Conservation (phyloP, 495 filamentous ascomycete species). For the Apodospora peruviana region DNA sequence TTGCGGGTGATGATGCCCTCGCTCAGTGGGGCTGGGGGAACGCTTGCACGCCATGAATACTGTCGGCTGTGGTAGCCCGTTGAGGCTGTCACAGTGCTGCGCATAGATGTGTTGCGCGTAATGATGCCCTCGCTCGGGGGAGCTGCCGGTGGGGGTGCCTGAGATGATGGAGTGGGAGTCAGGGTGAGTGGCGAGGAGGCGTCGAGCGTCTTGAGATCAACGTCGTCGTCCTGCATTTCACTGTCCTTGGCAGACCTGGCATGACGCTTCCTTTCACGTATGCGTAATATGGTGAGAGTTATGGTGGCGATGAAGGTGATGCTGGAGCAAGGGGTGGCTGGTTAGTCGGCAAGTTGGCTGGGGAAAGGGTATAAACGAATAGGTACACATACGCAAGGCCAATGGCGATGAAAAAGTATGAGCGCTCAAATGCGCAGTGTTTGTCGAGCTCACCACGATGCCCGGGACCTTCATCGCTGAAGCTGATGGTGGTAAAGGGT, state of each 20-base stretch:
- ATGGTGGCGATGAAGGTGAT: conserved; percentile 35
- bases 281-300: conserved; percentile 21
- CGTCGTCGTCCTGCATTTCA: conserved; percentile 19
- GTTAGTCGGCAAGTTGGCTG: background rate
- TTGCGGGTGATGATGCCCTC: conserved; percentile 28
- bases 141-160: background rate
- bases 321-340: conserved; percentile 13
- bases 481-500: conserved; percentile 21
- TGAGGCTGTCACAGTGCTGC: conserved; percentile 21
- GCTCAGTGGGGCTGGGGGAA: conserved; percentile 15
- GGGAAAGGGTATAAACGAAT: background rate
- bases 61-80: background rate
- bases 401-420: conserved; percentile 27
- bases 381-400: conserved; percentile 25
- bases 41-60: background rate
- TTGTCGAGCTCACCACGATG: conserved; percentile 25
- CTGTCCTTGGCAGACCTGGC: conserved; percentile 16
- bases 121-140: conserved; percentile 28
- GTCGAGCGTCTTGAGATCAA: conserved; percentile 17
- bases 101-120: conserved; percentile 26
- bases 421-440: conserved; percentile 29
- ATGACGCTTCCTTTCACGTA: conserved; percentile 24
- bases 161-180: background rate
- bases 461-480: conserved; percentile 16
- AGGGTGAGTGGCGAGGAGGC: conserved; percentile 3